phyloP scores from a whole-genome alignment of 192 early-diverging fungal genomes.

The Polychytrium aggregatum region DNA sequence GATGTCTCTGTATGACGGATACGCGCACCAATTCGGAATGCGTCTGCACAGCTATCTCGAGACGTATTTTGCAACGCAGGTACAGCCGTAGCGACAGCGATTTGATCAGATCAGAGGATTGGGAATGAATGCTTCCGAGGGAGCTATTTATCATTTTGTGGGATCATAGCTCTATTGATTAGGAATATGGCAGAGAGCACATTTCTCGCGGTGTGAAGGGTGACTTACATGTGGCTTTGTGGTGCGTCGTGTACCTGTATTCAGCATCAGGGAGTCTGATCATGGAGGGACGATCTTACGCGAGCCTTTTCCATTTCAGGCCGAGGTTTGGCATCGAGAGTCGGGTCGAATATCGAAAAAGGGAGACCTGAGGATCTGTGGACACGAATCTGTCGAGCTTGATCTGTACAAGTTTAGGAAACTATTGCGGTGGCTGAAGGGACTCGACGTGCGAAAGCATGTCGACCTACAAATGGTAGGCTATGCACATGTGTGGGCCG shows the following conservation, averaged over 20 bases:
- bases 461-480: constrained; percentile 39
- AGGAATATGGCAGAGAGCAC: no score
- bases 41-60: constrained; percentile 28
- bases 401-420: constrained; percentile 29
- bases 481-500: not conserved
- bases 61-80: constrained; percentile 11
- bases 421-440: constrained; percentile 41
- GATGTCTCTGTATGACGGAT: constrained; percentile 23
- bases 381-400: constrained; percentile 33
- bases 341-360: constrained; percentile 12
- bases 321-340: constrained; percentile 26
- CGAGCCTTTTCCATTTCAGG: constrained; percentile 8
- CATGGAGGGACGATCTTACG: no score
- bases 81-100: not conserved
- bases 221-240: no score
- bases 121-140: no score
- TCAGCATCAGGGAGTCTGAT: no score
- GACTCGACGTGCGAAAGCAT: constrained; percentile 38
- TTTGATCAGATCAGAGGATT: no score
- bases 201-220: no score
- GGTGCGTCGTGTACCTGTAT: no score
- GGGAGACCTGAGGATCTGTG: constrained; percentile 18
- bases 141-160: no score
- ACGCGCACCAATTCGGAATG: constrained; percentile 28
- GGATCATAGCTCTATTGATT: no score